Percentiles rank a stretch among this genome's conserved stretches.
phyloP scores from a whole-genome alignment of 306 rosid genomes.

The Canavalia gladiata region DNA sequence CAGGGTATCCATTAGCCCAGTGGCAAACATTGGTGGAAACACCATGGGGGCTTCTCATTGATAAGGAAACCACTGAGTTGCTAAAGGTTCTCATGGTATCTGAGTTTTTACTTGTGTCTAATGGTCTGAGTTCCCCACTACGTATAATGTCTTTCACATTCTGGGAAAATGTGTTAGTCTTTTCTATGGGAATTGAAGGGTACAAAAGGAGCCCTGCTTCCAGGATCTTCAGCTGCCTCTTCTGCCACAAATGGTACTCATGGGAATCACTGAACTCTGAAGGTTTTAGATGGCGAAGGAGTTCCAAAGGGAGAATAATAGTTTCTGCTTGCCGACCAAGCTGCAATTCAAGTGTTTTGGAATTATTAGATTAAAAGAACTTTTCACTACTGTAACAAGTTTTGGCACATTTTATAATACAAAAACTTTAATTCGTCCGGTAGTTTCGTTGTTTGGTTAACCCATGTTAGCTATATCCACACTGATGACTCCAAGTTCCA shows the following conservation, averaged over 20 bases:
- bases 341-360: conserved; percentile 54
- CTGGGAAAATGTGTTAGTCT: conserved; percentile 65
- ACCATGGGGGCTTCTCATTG: conserved; percentile 71
- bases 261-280: conserved; percentile 78
- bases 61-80: conserved; percentile 74
- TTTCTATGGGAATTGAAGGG: conserved; percentile 77
- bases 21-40: conserved; percentile 78
- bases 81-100: conserved; percentile 85
- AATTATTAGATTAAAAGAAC: conserved; percentile 10
- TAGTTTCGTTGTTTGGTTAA: conserved; percentile 6
- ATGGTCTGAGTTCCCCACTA: conserved; percentile 54
- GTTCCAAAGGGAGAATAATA: conserved; percentile 86
- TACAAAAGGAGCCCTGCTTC: conserved; percentile 84
- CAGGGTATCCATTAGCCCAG: conserved; percentile 94
- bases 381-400: conserved; percentile 9
- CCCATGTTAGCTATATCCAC: background rate
- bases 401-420: conserved; percentile 17
- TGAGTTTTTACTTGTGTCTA: conserved; percentile 85
- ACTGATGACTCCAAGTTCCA: background rate
- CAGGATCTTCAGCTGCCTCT: conserved; percentile 78
- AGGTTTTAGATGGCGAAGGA: conserved; percentile 83
- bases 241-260: conserved; percentile 93
- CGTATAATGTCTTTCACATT: conserved; percentile 66
- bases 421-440: background rate
- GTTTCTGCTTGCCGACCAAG: conserved; percentile 94